A percentile compares a stretch with the other conserved stretches of the same genome.
These are phyloP conservation scores for Populus tremula DNA, from an alignment of 345 rosid species.

Conservation along the genomic window DNA sequence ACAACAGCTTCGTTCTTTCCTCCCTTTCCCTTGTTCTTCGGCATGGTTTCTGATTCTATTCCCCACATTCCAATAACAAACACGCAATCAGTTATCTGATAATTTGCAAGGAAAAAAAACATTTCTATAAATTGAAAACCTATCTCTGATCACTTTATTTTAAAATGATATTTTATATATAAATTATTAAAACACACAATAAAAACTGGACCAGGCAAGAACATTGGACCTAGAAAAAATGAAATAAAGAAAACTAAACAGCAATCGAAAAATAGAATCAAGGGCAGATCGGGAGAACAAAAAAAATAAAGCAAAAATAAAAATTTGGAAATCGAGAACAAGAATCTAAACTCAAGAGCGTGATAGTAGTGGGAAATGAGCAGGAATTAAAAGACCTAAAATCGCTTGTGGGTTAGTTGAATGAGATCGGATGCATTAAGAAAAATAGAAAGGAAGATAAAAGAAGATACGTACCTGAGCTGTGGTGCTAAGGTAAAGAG, in stretches of 20 bases:
- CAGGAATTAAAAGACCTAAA: too few species aligned
- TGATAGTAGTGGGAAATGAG: not conserved
- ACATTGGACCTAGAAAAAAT: too few species aligned
- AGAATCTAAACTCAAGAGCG: not conserved
- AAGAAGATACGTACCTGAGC: not conserved
- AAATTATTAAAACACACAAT: too few species aligned
- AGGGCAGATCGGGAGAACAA: not conserved
- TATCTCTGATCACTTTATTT: too few species aligned
- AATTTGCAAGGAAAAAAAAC: not conserved
- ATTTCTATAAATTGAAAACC: too few species aligned
- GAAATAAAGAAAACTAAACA: not conserved
- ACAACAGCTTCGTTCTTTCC: slow-evolving; percentile 80
- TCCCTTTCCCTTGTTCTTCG: slow-evolving; percentile 87
- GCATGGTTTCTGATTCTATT: slow-evolving; percentile 43
- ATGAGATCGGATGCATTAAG: not conserved
- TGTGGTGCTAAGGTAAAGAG: not conserved
- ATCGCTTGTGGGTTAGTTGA: not conserved
- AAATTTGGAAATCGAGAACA: not conserved
- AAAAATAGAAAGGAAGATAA: not conserved
- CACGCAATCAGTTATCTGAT: not conserved
- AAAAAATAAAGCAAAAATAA: not conserved
- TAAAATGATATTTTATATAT: not conserved
- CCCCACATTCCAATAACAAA: not conserved
- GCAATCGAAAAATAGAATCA: too few species aligned
- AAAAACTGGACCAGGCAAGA: too few species aligned